A percentile compares a stretch with the other conserved stretches of the same genome.
Conservation (phyloP, 108 stramenopile genomes). For the Skeletonema potamos region DNA sequence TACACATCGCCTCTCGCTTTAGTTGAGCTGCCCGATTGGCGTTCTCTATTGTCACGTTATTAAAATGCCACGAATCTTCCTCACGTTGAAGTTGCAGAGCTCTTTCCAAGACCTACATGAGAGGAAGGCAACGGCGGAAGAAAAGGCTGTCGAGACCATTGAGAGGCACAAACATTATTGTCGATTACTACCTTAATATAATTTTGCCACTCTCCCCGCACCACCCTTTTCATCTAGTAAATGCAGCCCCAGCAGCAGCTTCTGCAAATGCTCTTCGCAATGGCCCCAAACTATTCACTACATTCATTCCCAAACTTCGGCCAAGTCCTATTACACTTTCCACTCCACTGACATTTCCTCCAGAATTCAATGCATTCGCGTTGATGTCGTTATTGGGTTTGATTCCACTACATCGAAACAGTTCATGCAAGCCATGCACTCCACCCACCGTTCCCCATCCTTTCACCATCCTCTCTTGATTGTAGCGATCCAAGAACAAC, state of each 20-base stretch:
- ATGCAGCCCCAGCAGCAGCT: constrained; percentile 58
- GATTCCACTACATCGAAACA: constrained; percentile 53
- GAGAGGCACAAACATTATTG: too few relatives aligned
- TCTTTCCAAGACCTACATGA: too few relatives aligned
- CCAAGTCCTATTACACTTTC: constrained; percentile 49
- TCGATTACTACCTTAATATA: too few relatives aligned
- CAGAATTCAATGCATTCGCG: not conserved
- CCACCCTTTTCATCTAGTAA: not conserved
- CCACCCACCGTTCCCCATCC: constrained; percentile 54
- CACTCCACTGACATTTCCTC: constrained; percentile 13
- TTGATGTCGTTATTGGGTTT: not conserved
- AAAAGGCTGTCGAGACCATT: too few relatives aligned
- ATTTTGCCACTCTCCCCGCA: too few relatives aligned
- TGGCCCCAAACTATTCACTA: constrained; percentile 65
- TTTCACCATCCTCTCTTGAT: constrained; percentile 59
- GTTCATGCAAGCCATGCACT: constrained; percentile 73
- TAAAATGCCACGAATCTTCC: constrained; percentile 40
- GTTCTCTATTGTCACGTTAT: not conserved
- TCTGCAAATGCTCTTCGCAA: constrained; percentile 62
- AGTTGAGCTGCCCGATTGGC: constrained; percentile 8
- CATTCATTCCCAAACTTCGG: constrained; percentile 83
- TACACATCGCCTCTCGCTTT: constrained; percentile 25
- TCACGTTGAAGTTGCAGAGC: constrained; percentile 40
- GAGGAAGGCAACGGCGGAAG: too few relatives aligned
- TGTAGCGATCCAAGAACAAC: constrained; percentile 52